These are phyloP conservation scores for Blastobotrys indianensis DNA, from an alignment of 1,139 yeast species.

Conservation along the genomic window DNA sequence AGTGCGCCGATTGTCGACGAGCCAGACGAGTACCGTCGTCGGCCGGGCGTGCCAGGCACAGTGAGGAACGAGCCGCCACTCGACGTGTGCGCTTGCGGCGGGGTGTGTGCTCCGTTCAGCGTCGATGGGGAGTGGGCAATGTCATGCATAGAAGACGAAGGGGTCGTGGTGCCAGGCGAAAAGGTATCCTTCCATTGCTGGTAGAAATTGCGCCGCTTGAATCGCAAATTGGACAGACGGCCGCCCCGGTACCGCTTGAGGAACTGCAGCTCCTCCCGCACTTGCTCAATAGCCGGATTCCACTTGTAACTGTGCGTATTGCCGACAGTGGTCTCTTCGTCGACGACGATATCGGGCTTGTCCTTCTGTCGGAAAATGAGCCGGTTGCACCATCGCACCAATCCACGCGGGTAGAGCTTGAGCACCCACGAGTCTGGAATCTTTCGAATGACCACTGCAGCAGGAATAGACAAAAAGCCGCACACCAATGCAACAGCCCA, in stretches of 20 bases:
- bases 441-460: slow-evolving; percentile 67
- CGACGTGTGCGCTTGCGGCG: slow-evolving; percentile 11
- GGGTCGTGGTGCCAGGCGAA: slow-evolving; percentile 19
- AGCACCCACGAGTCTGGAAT: slow-evolving; percentile 79
- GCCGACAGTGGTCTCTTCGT: slow-evolving; percentile 22
- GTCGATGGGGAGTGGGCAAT: slow-evolving; percentile 8
- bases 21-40: slow-evolving; percentile 21
- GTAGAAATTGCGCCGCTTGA: slow-evolving; percentile 29
- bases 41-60: slow-evolving; percentile 22
- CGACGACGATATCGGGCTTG: slow-evolving; percentile 21
- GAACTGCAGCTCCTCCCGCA: slow-evolving; percentile 35
- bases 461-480: slow-evolving; percentile 78
- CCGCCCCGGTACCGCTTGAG: slow-evolving; percentile 38
- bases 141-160: slow-evolving; percentile 8
- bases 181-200: slow-evolving; percentile 26
- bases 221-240: slow-evolving; percentile 32
- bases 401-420: slow-evolving; percentile 59
- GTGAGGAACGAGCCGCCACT: slow-evolving; percentile 22
- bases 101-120: slow-evolving; percentile 8
- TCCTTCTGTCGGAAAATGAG: slow-evolving; percentile 36
- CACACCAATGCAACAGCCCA: slow-evolving; percentile 88
- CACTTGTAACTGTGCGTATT: slow-evolving; percentile 28
- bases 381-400: slow-evolving; percentile 41
- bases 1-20: slow-evolving; percentile 39
- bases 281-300: slow-evolving; percentile 40